Conservation (phyloP, 192 early-diverging fungal species). For the Coemansia sp. region DNA sequence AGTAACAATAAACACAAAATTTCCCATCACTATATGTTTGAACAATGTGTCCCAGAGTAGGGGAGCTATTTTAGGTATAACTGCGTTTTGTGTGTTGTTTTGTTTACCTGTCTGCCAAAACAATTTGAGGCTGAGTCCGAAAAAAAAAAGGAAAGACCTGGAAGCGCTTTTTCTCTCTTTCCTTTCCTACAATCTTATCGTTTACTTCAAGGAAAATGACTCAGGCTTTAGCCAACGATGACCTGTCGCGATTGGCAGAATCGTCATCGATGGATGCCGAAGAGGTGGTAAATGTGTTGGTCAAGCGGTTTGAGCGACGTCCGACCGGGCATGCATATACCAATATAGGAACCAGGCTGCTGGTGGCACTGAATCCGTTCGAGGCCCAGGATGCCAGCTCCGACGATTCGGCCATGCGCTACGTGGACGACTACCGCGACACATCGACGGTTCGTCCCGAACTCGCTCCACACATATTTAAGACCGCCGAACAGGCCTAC, state of each 20-base stretch:
- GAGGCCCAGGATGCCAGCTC: slow-evolving; percentile 58
- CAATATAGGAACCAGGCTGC: slow-evolving; percentile 61
- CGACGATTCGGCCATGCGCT: slow-evolving; percentile 63
- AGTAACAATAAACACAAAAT: too few relatives aligned
- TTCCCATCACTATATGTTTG: too few relatives aligned
- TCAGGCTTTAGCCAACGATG: slow-evolving; percentile 32
- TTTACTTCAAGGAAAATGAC: slow-evolving; percentile 10
- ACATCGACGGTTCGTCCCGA: slow-evolving; percentile 24
- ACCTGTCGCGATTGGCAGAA: slow-evolving; percentile 46
- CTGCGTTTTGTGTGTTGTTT: slow-evolving; percentile 1
- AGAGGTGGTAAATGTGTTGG: slow-evolving; percentile 43
- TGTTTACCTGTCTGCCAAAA: neutral
- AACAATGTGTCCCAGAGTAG: neutral
- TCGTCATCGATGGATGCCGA: slow-evolving; percentile 37
- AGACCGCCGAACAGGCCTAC: slow-evolving; percentile 76
- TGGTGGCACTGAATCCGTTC: slow-evolving; percentile 72
- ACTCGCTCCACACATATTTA: slow-evolving; percentile 77
- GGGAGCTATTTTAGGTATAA: neutral
- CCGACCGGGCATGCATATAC: slow-evolving; percentile 63
- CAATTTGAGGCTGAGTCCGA: too few relatives aligned
- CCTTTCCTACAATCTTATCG: neutral
- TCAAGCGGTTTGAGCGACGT: slow-evolving; percentile 47
- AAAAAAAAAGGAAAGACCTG: too few relatives aligned
- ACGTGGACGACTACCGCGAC: slow-evolving; percentile 71
- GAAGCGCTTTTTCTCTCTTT: neutral